Evolutionary conservation across 2,329 filamentous ascomycete species (phyloP).

Genomic region (Pyrenochaeta sp.): DNA sequence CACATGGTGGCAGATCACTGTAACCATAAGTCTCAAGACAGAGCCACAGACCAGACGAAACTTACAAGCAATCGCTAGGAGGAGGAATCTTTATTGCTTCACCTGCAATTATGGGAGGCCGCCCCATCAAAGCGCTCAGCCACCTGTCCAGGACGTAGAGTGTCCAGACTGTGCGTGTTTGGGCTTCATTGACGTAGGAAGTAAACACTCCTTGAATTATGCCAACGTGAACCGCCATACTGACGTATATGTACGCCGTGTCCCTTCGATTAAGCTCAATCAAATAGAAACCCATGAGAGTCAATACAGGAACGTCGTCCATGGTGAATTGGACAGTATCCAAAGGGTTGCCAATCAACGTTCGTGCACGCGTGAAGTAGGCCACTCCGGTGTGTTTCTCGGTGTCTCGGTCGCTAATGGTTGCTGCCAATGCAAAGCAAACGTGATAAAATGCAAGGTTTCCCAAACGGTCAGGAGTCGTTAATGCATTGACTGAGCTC

Average conservation of each 20-base stretch:
- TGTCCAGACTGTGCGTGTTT: conserved; percentile 31
- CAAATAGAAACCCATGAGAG: conserved; percentile 36
- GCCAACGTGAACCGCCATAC: conserved; percentile 34
- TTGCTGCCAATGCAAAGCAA: conserved; percentile 33
- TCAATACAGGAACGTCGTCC: conserved; percentile 31
- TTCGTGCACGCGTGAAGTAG: conserved; percentile 35
- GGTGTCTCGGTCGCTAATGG: conserved; percentile 19
- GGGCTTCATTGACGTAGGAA: conserved; percentile 24
- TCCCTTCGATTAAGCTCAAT: conserved; percentile 40
- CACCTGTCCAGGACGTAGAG: conserved; percentile 37
- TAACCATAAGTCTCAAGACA: conserved; percentile 10
- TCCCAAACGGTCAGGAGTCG: conserved; percentile 24
- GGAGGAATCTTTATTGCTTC: conserved; percentile 33
- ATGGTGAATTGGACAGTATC: conserved; percentile 34
- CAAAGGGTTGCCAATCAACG: conserved; percentile 34
- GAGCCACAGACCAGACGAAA: neutral
- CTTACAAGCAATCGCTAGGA: conserved; percentile 30
- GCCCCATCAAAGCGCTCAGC: conserved; percentile 36
- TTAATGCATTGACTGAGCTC: conserved; percentile 20
- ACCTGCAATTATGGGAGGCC: conserved; percentile 32
- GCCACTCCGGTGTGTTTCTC: conserved; percentile 28
- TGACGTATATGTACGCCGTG: conserved; percentile 35
- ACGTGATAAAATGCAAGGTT: conserved; percentile 34
- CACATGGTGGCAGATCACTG: conserved; percentile 29
- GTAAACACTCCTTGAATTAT: conserved; percentile 33